Percentiles rank a stretch among this genome's conserved stretches.
These are phyloP conservation scores for Dioscorea dumetorum DNA, from an alignment of 106 monocot species.

Conservation along the genomic window DNA sequence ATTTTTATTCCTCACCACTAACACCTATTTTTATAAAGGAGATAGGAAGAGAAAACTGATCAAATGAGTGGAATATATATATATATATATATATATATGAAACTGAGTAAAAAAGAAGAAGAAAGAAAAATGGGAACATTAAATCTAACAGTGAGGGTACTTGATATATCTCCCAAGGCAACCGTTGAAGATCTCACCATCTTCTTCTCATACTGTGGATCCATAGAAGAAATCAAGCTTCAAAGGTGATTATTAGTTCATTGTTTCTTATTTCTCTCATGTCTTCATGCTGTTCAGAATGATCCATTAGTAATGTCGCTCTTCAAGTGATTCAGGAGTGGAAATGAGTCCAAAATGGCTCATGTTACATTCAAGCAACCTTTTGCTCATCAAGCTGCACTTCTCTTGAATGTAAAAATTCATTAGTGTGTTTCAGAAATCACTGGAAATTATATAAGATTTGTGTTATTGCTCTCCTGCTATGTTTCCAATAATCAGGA, in stretches of 20 bases:
- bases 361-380: slow-evolving; percentile 53
- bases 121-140: slow-evolving; percentile 22
- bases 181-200: slow-evolving; percentile 27
- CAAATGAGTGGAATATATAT: no score
- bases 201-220: slow-evolving; percentile 71
- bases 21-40: background rate
- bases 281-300: background rate
- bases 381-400: slow-evolving; percentile 52
- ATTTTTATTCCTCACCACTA: slow-evolving; percentile 1
- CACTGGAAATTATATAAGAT: background rate
- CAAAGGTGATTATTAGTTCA: slow-evolving; percentile 21
- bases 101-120: background rate
- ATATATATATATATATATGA: slow-evolving; percentile 1
- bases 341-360: slow-evolving; percentile 29
- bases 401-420: slow-evolving; percentile 51
- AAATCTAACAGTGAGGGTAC: slow-evolving; percentile 39
- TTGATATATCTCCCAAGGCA: slow-evolving; percentile 36
- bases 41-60: slow-evolving; percentile 9
- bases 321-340: slow-evolving; percentile 8
- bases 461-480: background rate
- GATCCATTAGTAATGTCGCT: background rate
- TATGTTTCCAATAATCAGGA: background rate
- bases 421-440: no score
- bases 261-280: background rate
- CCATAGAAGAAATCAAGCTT: slow-evolving; percentile 38